Conservation (phyloP, 768 basidiomycete genomes). For the Rhodotorula paludigena region DNA sequence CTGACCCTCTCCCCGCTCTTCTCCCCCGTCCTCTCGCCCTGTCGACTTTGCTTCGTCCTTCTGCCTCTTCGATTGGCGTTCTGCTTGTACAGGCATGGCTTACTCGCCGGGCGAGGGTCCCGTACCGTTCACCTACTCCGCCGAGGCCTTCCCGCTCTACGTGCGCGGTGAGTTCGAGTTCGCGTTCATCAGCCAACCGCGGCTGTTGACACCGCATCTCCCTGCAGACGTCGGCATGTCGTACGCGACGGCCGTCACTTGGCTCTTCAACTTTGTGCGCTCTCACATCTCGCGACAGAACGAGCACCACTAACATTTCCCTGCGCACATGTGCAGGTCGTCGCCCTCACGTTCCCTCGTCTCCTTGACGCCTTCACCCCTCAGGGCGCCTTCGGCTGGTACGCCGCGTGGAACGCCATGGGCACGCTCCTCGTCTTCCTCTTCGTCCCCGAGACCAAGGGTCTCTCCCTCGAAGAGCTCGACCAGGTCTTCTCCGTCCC, state of each 20-base stretch:
- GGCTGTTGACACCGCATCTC: too few relatives aligned
- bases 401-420: constrained; percentile 35
- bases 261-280: constrained; percentile 2
- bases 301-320: too few relatives aligned
- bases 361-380: constrained; percentile 23
- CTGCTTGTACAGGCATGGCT: constrained; percentile 25
- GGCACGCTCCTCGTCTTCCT: constrained; percentile 34
- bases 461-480: constrained; percentile 45
- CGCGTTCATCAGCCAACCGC: constrained; percentile 35
- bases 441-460: constrained; percentile 36
- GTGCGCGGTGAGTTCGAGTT: constrained; percentile 23
- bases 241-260: constrained; percentile 25
- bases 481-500: constrained; percentile 27
- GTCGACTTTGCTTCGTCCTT: background rate
- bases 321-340: constrained; percentile 16
- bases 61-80: too few relatives aligned
- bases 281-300: background rate
- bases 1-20: too few relatives aligned
- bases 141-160: constrained; percentile 42
- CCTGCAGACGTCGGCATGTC: constrained; percentile 37
- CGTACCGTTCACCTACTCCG: constrained; percentile 42
- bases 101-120: constrained; percentile 39
- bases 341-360: constrained; percentile 40
- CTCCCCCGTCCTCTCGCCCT: background rate
- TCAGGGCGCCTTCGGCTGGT: constrained; percentile 36